A percentile compares a stretch with the other conserved stretches of the same genome.
phyloP scores from a whole-genome alignment of 1,284 basidiomycete species.

The Boletus subluridellus region DNA sequence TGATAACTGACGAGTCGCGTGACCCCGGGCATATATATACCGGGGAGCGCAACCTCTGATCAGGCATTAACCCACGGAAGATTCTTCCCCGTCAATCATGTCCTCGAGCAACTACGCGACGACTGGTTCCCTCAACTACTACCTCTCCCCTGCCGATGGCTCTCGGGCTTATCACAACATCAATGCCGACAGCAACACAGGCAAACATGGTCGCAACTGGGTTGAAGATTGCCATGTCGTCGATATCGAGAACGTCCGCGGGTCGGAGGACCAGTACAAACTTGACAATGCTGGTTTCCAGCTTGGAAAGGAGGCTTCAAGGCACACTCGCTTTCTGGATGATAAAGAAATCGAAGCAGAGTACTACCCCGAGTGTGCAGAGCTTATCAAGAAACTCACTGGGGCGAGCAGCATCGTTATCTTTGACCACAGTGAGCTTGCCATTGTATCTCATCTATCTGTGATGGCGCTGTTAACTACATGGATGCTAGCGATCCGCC shows the following conservation, averaged over 20 bases:
- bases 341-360: conserved; percentile 43
- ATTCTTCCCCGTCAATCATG: conserved; percentile 8
- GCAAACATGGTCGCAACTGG: conserved; percentile 15
- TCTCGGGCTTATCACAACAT: conserved; percentile 14
- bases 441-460: not conserved
- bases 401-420: conserved; percentile 49
- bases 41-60: not conserved
- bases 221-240: conserved; percentile 12
- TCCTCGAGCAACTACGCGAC: conserved; percentile 20
- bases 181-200: conserved; percentile 15
- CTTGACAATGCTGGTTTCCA: conserved; percentile 53
- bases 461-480: not conserved
- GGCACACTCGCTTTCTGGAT: conserved; percentile 33
- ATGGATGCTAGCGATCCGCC: conserved; percentile 37
- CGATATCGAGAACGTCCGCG: conserved; percentile 41
- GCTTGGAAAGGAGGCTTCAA: conserved; percentile 33
- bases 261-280: conserved; percentile 40
- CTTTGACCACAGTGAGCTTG: conserved; percentile 56
- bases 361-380: conserved; percentile 53
- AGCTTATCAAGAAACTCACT: conserved; percentile 50
- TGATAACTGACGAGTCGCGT: conserved; percentile 2
- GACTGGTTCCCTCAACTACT: conserved; percentile 19
- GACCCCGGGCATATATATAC: conserved; percentile 15
- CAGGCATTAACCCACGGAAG: not conserved
- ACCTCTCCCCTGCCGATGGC: conserved; percentile 20